Percentiles rank a stretch among this genome's conserved stretches.
Evolutionary conservation across 208 protist genomes (phyloP).

Genomic region (Porcisia hertigi): DNA sequence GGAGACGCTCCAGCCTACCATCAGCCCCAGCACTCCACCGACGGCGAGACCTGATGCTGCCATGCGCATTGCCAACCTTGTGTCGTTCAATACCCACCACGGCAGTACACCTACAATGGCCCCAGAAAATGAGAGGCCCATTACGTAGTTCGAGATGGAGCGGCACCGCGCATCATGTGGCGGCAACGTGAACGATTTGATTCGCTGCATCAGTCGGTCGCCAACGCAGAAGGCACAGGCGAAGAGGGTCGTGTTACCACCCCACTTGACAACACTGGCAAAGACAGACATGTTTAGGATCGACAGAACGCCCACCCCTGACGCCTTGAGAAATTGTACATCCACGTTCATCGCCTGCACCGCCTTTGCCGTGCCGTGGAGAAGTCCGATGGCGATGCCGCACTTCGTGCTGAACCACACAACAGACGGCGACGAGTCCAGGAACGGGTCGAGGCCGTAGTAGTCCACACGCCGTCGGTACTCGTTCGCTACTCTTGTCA

Average conservation of each 20-base stretch:
- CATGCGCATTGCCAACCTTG: conserved; percentile 58
- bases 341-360: conserved; percentile 81
- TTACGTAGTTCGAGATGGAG: conserved; percentile 73
- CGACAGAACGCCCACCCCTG: conserved; percentile 75
- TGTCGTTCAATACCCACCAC: conserved; percentile 87
- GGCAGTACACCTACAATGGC: conserved; percentile 80
- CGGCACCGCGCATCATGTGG: conserved; percentile 64
- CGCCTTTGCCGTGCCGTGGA: conserved; percentile 64
- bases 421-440: conserved; percentile 69
- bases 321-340: conserved; percentile 80
- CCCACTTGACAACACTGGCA: conserved; percentile 84
- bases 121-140: conserved; percentile 70
- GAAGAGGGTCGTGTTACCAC: conserved; percentile 71
- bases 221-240: conserved; percentile 72
- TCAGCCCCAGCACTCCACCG: conserved; percentile 63
- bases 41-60: conserved; percentile 58
- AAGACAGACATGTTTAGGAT: conserved; percentile 86
- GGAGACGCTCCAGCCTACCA: conserved; percentile 56
- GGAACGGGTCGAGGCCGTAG: conserved; percentile 82
- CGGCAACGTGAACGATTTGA: conserved; percentile 55
- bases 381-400: conserved; percentile 77
- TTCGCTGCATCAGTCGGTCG: conserved; percentile 50
- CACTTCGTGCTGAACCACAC: conserved; percentile 87
- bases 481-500: conserved; percentile 69
- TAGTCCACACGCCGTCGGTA: conserved; percentile 77